Conservation (phyloP, 495 filamentous ascomycete genomes). For the Penicillium coprophilum region DNA sequence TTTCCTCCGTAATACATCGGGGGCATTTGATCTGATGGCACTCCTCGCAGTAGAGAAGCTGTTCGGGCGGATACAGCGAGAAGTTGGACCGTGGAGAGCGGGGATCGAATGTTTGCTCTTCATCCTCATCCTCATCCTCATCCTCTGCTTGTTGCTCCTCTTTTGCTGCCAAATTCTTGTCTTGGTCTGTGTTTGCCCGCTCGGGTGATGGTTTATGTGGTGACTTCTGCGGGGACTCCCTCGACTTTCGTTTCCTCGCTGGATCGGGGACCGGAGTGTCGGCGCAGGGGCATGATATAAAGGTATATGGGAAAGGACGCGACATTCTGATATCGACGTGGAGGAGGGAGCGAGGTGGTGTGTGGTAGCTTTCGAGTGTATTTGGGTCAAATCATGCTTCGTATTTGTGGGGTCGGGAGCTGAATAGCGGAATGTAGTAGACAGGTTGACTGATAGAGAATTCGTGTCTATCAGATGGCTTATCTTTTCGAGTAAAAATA, state of each 20-base stretch:
- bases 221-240: constrained; percentile 41
- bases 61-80: constrained; percentile 89
- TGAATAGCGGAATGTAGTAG: neutral
- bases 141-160: constrained; percentile 39
- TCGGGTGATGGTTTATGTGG: constrained; percentile 38
- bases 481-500: neutral
- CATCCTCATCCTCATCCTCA: too few species aligned
- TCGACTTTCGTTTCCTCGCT: constrained; percentile 40
- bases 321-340: constrained; percentile 54
- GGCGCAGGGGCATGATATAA: constrained; percentile 88
- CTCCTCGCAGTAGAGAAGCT: constrained; percentile 92
- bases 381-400: constrained; percentile 26
- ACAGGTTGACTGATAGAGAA: neutral
- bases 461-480: neutral
- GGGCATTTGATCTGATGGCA: constrained; percentile 94
- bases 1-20: constrained; percentile 86
- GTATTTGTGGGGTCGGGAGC: constrained; percentile 4
- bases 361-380: neutral
- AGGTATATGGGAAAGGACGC: constrained; percentile 79
- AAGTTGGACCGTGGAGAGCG: constrained; percentile 79
- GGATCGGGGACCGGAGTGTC: constrained; percentile 52
- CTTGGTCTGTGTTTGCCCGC: constrained; percentile 28
- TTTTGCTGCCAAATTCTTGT: constrained; percentile 20
- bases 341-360: neutral
- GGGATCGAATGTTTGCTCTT: constrained; percentile 83